These are phyloP conservation scores for Pichia sp. DNA, from an alignment of 1,139 yeast genomes.

Conservation along the genomic window DNA sequence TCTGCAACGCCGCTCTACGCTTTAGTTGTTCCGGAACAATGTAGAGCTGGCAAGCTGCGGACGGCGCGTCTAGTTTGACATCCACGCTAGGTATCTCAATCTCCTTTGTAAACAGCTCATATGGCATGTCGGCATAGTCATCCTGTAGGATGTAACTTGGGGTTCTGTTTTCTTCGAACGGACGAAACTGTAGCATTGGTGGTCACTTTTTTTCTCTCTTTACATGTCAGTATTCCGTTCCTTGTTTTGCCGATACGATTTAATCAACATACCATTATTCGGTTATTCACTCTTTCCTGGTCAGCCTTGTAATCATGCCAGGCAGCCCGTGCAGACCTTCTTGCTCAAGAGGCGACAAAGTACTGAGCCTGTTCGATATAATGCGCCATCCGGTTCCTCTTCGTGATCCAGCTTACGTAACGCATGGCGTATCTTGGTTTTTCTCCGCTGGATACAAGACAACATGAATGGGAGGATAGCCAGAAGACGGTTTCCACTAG, in stretches of 20 bases:
- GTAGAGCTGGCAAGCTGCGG: slow-evolving; percentile 1
- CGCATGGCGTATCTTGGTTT: background rate
- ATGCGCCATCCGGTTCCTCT: background rate
- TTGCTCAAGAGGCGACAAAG: background rate
- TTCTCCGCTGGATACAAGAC: background rate
- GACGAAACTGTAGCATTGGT: slow-evolving; percentile 20
- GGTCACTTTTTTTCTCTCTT: background rate
- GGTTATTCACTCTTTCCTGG: background rate
- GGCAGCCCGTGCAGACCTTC: background rate
- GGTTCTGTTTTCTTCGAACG: slow-evolving; percentile 26
- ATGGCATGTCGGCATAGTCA: slow-evolving; percentile 14
- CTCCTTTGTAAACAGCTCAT: slow-evolving; percentile 11
- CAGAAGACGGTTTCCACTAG: background rate
- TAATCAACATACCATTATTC: background rate
- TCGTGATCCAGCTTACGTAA: background rate
- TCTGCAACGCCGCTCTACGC: slow-evolving; percentile 1
- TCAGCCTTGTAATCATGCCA: background rate
- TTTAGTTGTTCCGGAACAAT: slow-evolving; percentile 11
- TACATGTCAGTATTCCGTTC: slow-evolving; percentile 1
- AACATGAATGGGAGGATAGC: background rate
- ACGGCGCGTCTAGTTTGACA: background rate
- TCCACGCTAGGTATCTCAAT: slow-evolving; percentile 10
- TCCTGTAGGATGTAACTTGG: slow-evolving; percentile 22
- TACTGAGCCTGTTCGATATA: background rate
- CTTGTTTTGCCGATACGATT: background rate